Conservation (phyloP, 139 green algal genomes). For the Zygnema cylindricum region DNA sequence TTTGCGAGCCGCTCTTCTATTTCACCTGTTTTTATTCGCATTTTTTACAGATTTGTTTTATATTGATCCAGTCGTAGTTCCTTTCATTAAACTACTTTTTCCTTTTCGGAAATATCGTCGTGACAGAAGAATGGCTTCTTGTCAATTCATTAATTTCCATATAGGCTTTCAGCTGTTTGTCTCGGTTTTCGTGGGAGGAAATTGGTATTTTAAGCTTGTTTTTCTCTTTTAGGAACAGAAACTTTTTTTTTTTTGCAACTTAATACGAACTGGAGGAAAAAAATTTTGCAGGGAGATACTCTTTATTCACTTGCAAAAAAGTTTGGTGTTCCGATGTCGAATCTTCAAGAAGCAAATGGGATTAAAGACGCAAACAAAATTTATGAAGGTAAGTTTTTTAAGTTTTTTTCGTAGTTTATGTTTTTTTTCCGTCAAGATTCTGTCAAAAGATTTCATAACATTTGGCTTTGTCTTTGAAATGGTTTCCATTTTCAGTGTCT, state of each 20-base stretch:
- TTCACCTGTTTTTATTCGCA: no score
- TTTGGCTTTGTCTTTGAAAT: no score
- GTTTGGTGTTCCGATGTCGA: neutral
- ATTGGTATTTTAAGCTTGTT: neutral
- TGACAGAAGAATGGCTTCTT: neutral
- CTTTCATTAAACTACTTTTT: no score
- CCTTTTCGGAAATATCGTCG: neutral
- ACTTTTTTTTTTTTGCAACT: neutral
- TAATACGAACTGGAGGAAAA: no score
- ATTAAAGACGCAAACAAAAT: neutral
- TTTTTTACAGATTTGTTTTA: no score
- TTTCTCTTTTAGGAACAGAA: neutral
- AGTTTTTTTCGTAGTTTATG: no score
- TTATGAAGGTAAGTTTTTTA: neutral
- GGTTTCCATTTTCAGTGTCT: no score
- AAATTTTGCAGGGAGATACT: slow-evolving; percentile 15
- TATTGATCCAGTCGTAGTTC: no score
- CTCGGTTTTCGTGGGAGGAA: neutral
- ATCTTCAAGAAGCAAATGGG: slow-evolving; percentile 7
- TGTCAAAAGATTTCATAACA: no score
- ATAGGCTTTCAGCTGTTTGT: neutral
- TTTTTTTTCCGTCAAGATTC: no score
- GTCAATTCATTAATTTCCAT: neutral
- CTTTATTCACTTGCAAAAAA: slow-evolving; percentile 14
- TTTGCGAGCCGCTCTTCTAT: no score